Base-by-base conservation (phyloP, 2,329 filamentous ascomycete genomes). In the Cytospora schulzeri region DNA sequence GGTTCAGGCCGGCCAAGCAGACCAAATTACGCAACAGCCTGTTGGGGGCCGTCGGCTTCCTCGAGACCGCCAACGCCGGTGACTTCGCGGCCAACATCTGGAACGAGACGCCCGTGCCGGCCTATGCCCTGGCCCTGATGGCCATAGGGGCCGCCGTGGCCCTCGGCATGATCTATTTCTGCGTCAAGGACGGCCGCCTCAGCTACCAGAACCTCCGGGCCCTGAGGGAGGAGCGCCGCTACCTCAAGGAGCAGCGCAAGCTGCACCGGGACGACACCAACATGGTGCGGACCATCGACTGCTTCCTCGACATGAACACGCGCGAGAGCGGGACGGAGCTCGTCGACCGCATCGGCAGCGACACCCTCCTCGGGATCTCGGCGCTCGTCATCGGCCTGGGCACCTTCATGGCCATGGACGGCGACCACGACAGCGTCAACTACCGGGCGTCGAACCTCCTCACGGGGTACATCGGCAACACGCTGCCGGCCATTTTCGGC, bases 21-120 rank as follows among this genome's bases (percentile, higher is more conserved):
- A 64, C 62, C 50, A 69, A 67, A 35, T 62, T 69, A 9, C 65
- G 65, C 14, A 69, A 70, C 66, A 71, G 67, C 62, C 59, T 70
- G 26, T 57, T 71, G 9, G 61, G 57, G 38, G 63, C 66, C 15
- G 76, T 84, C 1, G 84, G 82, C 0, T 81, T 81, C 56, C 78
- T 86, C 22, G 84, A 86, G 66, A 75, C 85, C 2, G 81, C 81
- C 60, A 86, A 86, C 69, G 82, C 82, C 0, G 78, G 79, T 2
- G 84, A 86, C 68, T 86, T 86, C 62, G 82, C 83, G 0, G 84
- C 84, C 62, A 86, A 86, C 62, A 78, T 86, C 1, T 86, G 82
- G 81, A 86, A 86, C 67, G 67, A 79, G 1, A 73, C 78, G 0
- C 84, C 83, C 0, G 77, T 84, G 0, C 83, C 83, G 0, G 67